A percentile compares a stretch with the other conserved stretches of the same genome.
These are phyloP conservation scores for Plenodomus lindquistii DNA, from an alignment of 2,329 filamentous ascomycete genomes.

Conservation along the genomic window DNA sequence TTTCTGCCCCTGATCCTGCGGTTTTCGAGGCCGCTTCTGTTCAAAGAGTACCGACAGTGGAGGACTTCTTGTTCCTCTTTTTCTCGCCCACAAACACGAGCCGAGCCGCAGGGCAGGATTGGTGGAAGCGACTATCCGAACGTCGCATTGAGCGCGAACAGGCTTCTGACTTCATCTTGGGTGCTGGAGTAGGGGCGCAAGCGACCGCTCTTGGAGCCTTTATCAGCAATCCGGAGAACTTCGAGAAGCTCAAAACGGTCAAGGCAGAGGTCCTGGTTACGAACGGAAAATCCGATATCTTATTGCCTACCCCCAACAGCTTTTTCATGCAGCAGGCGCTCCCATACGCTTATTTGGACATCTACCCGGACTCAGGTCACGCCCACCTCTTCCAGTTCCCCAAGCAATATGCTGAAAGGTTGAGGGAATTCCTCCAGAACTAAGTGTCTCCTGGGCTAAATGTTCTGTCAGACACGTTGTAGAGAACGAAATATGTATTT, in stretches of 20 bases:
- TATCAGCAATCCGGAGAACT: neutral
- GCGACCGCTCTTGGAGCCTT: neutral
- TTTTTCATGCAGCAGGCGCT: neutral
- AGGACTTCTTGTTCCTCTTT: conserved; percentile 6
- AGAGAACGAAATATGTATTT: too few relatives aligned
- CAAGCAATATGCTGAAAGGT: neutral
- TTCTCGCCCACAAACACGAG: conserved; percentile 14
- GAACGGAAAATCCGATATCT: neutral
- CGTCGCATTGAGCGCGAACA: neutral
- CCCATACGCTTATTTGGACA: neutral
- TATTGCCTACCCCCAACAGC: neutral
- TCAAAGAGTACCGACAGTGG: too few relatives aligned
- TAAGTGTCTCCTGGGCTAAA: too few relatives aligned
- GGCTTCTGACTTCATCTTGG: conserved; percentile 1
- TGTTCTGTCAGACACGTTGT: too few relatives aligned
- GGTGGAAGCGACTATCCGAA: conserved; percentile 5
- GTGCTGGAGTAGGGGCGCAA: neutral
- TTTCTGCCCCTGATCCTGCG: conserved; percentile 26
- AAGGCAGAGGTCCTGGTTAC: neutral
- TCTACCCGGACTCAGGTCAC: neutral
- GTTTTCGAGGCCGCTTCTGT: neutral
- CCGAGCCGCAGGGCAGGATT: conserved; percentile 2
- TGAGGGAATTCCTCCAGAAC: too few relatives aligned
- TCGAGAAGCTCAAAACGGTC: neutral
- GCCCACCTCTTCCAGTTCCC: neutral